Percentiles rank a stretch among this genome's conserved stretches.
phyloP scores from a whole-genome alignment of 2,329 filamentous ascomycete genomes.

The Bipolaris bicolor region DNA sequence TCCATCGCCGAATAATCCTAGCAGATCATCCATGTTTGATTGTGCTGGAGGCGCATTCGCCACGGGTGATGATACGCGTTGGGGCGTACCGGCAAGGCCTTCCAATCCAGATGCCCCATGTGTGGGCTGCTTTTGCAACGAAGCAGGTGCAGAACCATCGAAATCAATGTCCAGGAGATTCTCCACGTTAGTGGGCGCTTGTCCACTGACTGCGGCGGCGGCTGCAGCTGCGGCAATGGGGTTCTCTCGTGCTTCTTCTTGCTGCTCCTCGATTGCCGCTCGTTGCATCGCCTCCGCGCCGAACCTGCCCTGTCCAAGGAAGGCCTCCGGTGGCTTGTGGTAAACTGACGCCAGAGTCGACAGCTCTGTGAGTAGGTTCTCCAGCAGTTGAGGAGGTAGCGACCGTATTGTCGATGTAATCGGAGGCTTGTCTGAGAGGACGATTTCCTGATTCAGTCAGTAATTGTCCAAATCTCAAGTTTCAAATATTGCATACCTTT shows the following conservation, averaged over 20 bases:
- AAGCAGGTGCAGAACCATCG: conserved; percentile 91
- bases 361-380: conserved; percentile 87
- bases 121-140: conserved; percentile 70
- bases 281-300: conserved; percentile 93
- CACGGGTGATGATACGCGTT: conserved; percentile 69
- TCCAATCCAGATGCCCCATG: conserved; percentile 58
- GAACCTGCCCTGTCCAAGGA: conserved; percentile 92
- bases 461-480: not conserved
- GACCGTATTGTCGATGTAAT: conserved; percentile 95
- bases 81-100: conserved; percentile 68
- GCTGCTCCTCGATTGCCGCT: conserved; percentile 94
- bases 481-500: conserved; percentile 64
- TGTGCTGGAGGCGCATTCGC: conserved; percentile 53
- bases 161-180: conserved; percentile 97
- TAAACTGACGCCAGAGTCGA: conserved; percentile 97
- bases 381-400: conserved; percentile 80
- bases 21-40: conserved; percentile 80
- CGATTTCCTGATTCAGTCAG: conserved; percentile 66
- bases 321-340: conserved; percentile 98
- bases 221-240: conserved; percentile 87
- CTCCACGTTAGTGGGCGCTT: conserved; percentile 78
- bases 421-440: conserved; percentile 91
- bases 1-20: conserved; percentile 66
- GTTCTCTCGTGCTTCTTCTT: conserved; percentile 89
- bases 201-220: conserved; percentile 64